Base-by-base conservation (phyloP, 331 rosid genomes). In the Spiraea crenata region DNA sequence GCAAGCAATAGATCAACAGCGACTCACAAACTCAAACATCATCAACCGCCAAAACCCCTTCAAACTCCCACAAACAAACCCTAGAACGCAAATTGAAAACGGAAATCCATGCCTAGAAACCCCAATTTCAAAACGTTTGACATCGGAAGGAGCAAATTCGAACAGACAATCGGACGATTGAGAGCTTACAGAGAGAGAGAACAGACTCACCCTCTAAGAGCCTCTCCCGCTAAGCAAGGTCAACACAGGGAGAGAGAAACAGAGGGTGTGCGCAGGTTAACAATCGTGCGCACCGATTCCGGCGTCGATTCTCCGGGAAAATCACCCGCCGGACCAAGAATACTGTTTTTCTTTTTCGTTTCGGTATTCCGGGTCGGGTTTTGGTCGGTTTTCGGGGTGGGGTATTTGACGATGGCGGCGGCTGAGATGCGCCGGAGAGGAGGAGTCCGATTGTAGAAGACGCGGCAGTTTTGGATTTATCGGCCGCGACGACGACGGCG, bases 1-100 rank as follows among this genome's bases (percentile, higher is more conserved):
- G 66, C 75, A 78, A 76, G 70, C 75, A 69, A 75, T 79, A 87
- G 95, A 93, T 89, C 97, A 85, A 84, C 57, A 76, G 79, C 80
- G 70, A 84, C 71, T 82, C 74, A 20, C 60, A 63, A 31, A 81
- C 81, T 49, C 62, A 41, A 66, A 76, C 14, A 70, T 44, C 84
- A 83, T 73, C 67, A 77, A 63, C 51, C 69, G 77, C 88, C 82
- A 88, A 86, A 88, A 83, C 90, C 96, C 85, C 14, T 11, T 25
- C 74, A 72, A 81, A 75, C 88, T 73, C 38, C 60, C 41, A 56
- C 40, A 63, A 79, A 58, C 74, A 75, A 81, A 77, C 80, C 77
- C 81, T 76, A 78, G 57, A 81, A 70, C 57, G 57, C 10, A 48
- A 74, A 71, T 25, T 25, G 47, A 25, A 39, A 77, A 67, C 77